These are phyloP conservation scores for Aspergillus sp. DNA, from an alignment of 2,329 filamentous ascomycete genomes.

Conservation along the genomic window DNA sequence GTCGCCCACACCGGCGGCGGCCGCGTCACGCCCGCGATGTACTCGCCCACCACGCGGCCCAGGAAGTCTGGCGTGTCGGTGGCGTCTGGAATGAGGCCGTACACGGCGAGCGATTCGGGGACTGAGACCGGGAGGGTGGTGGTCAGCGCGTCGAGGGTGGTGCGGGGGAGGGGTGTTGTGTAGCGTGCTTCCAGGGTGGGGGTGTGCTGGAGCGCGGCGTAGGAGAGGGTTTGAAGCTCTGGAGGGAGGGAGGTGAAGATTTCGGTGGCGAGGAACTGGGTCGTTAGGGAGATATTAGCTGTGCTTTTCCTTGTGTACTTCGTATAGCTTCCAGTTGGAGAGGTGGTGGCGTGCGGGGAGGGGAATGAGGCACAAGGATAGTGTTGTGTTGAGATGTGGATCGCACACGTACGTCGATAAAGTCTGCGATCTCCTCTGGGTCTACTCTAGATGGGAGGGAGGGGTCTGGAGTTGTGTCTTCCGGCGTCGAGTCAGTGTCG, in stretches of 20 bases:
- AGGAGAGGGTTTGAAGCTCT: slow-evolving; percentile 61
- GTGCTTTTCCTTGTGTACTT: not conserved
- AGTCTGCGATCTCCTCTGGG: slow-evolving; percentile 72
- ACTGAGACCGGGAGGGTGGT: slow-evolving; percentile 59
- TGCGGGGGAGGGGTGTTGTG: slow-evolving; percentile 54
- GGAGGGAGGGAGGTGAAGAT: slow-evolving; percentile 66
- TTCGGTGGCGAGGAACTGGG: slow-evolving; percentile 66
- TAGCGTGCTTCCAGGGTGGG: slow-evolving; percentile 55
- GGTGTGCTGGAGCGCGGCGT: slow-evolving; percentile 55
- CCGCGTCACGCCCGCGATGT: slow-evolving; percentile 57
- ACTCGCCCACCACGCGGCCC: slow-evolving; percentile 61
- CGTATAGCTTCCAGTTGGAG: not conserved
- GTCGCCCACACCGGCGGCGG: slow-evolving; percentile 63
- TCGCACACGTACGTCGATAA: slow-evolving; percentile 60
- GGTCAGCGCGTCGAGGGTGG: slow-evolving; percentile 53
- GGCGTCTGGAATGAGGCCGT: slow-evolving; percentile 57
- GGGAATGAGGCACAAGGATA: not conserved
- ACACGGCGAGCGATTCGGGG: slow-evolving; percentile 66
- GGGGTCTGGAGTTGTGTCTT: not conserved
- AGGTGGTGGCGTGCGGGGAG: not conserved
- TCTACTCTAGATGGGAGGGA: slow-evolving; percentile 32
- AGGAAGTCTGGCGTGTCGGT: slow-evolving; percentile 57
- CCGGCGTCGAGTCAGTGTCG: not conserved
- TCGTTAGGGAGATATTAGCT: not conserved
- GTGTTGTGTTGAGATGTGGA: not conserved